Conservation (phyloP, 176 grass and related monocot genomes). For the Triticum urartu region DNA sequence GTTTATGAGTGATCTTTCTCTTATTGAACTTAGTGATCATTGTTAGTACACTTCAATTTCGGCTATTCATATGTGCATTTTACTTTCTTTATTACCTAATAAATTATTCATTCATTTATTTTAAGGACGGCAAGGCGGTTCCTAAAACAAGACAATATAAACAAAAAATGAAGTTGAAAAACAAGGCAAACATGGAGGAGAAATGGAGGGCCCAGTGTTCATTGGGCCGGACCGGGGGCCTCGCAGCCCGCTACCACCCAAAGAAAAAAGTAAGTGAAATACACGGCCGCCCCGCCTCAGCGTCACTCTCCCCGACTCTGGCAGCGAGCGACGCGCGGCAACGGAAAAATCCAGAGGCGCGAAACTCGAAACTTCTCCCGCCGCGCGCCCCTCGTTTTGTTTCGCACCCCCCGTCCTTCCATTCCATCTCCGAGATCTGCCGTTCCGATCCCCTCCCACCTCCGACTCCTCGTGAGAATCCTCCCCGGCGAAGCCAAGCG, state of each 20-base stretch:
- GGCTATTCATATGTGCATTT: too few relatives aligned
- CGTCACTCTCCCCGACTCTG: background rate
- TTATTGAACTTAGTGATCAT: too few relatives aligned
- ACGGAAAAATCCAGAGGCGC: background rate
- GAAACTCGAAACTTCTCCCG: conserved; percentile 43
- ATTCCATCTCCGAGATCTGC: background rate
- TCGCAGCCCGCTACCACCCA: background rate
- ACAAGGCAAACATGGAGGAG: too few relatives aligned
- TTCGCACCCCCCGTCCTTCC: background rate
- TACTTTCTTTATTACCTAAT: too few relatives aligned
- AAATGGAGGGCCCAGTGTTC: too few relatives aligned
- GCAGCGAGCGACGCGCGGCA: background rate
- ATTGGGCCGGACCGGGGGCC: too few relatives aligned
- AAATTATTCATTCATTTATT: too few relatives aligned
- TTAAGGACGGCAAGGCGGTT: too few relatives aligned
- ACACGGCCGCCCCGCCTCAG: background rate
- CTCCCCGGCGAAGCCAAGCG: background rate
- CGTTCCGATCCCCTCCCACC: background rate
- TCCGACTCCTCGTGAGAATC: background rate
- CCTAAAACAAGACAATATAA: too few relatives aligned
- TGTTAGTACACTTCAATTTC: too few relatives aligned
- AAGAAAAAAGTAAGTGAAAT: background rate
- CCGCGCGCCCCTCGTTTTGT: background rate
- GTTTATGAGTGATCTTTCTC: too few relatives aligned
- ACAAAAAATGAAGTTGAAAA: too few relatives aligned